These are phyloP conservation scores for Fusarium dlaminii DNA, from an alignment of 2,329 filamentous ascomycete species.

Conservation along the genomic window DNA sequence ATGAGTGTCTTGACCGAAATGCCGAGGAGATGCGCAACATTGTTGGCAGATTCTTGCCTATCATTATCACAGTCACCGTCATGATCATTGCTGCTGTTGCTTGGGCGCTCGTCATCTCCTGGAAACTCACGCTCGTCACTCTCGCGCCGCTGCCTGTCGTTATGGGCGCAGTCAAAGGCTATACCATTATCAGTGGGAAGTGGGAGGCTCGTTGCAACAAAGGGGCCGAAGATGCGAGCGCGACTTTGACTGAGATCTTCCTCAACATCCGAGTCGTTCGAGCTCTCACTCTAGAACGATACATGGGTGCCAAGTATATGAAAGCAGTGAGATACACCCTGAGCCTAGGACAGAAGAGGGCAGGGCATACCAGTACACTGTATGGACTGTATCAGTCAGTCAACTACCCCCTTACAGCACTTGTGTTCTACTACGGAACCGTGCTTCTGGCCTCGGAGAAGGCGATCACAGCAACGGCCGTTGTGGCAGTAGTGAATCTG, in stretches of 20 bases:
- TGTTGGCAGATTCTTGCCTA: slow-evolving; percentile 79
- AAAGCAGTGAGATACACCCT: slow-evolving; percentile 62
- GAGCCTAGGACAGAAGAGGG: slow-evolving; percentile 70
- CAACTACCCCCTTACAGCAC: slow-evolving; percentile 75
- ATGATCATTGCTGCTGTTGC: slow-evolving; percentile 75
- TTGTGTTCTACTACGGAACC: slow-evolving; percentile 87
- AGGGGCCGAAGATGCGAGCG: slow-evolving; percentile 66
- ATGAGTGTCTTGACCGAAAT: slow-evolving; percentile 79
- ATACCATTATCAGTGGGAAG: slow-evolving; percentile 69
- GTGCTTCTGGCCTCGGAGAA: slow-evolving; percentile 65
- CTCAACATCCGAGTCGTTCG: slow-evolving; percentile 82
- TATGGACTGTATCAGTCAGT: slow-evolving; percentile 82
- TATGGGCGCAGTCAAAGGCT: slow-evolving; percentile 71
- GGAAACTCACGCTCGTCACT: slow-evolving; percentile 83
- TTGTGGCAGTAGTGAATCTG: slow-evolving; percentile 81
- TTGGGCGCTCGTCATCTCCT: slow-evolving; percentile 80
- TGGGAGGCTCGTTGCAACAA: slow-evolving; percentile 79
- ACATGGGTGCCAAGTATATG: slow-evolving; percentile 73
- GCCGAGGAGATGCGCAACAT: slow-evolving; percentile 90
- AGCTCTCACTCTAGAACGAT: slow-evolving; percentile 75
- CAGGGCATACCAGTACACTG: slow-evolving; percentile 72
- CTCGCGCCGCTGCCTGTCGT: slow-evolving; percentile 75
- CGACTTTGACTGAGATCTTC: slow-evolving; percentile 75
- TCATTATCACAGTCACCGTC: slow-evolving; percentile 70
- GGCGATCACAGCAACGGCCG: slow-evolving; percentile 60